phyloP scores from a whole-genome alignment of 1,284 basidiomycete genomes.

The Bjerkandera adusta region DNA sequence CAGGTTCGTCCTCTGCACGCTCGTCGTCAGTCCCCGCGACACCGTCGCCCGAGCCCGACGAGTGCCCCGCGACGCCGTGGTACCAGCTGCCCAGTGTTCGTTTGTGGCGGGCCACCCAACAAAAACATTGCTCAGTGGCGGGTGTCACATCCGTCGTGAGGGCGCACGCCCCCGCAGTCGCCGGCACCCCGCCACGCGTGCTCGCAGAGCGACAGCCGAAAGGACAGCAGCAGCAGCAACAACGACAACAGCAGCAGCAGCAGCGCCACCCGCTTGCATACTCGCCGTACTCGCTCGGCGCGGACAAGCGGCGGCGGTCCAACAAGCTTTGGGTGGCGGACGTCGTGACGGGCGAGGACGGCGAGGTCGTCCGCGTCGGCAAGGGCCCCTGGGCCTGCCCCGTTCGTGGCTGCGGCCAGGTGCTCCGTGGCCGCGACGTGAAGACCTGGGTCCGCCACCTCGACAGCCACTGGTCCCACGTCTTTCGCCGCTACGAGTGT shows the following conservation, averaged over 20 bases:
- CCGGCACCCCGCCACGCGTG: not conserved
- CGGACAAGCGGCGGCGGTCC: slow-evolving; percentile 1
- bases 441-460: slow-evolving; percentile 9
- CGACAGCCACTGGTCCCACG: slow-evolving; percentile 9
- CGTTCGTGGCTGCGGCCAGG: slow-evolving; percentile 4
- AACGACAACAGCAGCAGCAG: not conserved
- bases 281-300: not conserved
- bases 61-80: not conserved
- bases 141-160: not conserved
- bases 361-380: not conserved
- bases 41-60: not conserved
- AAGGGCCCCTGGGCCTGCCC: slow-evolving; percentile 3
- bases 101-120: not conserved
- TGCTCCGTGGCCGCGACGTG: slow-evolving; percentile 6
- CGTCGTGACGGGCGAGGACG: slow-evolving; percentile 1
- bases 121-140: not conserved
- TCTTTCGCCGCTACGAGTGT: slow-evolving; percentile 5
- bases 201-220: not conserved
- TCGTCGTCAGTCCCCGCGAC: not conserved
- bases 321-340: too few relatives aligned
- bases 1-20: not conserved
- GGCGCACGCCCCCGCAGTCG: not conserved
- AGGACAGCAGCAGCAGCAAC: not conserved
- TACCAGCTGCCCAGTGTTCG: slow-evolving; percentile 3
- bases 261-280: not conserved